Conservation (phyloP, 169 alveolate genomes). For the Plasmodium relictum region DNA sequence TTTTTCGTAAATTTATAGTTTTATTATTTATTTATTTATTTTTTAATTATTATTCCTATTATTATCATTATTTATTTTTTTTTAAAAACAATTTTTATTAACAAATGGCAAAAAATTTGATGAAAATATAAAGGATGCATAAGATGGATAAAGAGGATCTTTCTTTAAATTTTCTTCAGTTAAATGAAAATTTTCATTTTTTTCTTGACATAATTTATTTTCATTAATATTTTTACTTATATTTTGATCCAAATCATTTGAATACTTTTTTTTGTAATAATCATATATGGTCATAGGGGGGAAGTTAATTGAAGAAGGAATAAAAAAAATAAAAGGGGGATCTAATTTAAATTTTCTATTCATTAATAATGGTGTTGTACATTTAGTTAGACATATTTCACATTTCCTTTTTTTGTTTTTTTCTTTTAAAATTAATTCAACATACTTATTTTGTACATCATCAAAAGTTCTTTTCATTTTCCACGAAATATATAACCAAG, state of each 20-base stretch:
- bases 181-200: not conserved
- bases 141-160: conserved; percentile 69
- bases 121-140: conserved; percentile 71
- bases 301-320: conserved; percentile 86
- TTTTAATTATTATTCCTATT: not conserved
- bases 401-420: conserved; percentile 85
- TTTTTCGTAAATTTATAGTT: not conserved
- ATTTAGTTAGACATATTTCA: conserved; percentile 87
- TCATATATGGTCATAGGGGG: conserved; percentile 76
- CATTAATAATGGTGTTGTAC: conserved; percentile 87
- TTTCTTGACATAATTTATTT: not conserved
- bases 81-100: conserved; percentile 68
- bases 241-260: not conserved
- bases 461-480: conserved; percentile 90
- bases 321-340: conserved; percentile 88
- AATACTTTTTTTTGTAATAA: conserved; percentile 34
- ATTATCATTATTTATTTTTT: not conserved
- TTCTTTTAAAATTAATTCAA: conserved; percentile 80
- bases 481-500: conserved; percentile 92
- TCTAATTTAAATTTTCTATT: conserved; percentile 88
- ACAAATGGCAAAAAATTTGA: conserved; percentile 37
- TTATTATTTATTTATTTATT: not conserved
- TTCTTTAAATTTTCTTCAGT: conserved; percentile 3
- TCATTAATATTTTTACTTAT: not conserved
- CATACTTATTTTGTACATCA: conserved; percentile 88